A percentile compares a stretch with the other conserved stretches of the same genome.
Evolutionary conservation across 306 rosid genomes (phyloP).

Genomic region (Prunus padus): DNA sequence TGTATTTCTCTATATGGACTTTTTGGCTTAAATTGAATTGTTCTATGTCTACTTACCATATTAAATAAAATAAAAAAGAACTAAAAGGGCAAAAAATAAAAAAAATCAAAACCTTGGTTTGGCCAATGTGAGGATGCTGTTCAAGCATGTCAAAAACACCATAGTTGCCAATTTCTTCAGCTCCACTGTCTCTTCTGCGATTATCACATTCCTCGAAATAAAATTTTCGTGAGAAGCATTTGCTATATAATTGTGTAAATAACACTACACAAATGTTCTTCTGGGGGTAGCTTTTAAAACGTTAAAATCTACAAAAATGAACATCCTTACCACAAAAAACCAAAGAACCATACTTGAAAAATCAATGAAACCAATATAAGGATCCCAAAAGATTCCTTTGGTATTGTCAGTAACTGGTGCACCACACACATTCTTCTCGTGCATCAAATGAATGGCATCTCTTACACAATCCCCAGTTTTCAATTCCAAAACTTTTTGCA

Average conservation of each 20-base stretch:
- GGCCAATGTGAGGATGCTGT: constrained; percentile 53
- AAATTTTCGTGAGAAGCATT: background rate
- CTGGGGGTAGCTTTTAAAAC: background rate
- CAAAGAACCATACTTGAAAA: constrained; percentile 58
- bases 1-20: too few relatives aligned
- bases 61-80: background rate
- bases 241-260: background rate
- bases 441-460: constrained; percentile 50
- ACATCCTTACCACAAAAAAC: constrained; percentile 54
- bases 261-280: background rate
- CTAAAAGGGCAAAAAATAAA: background rate
- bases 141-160: constrained; percentile 45
- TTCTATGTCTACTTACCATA: background rate
- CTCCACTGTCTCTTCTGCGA: background rate
- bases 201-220: constrained; percentile 41
- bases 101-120: constrained; percentile 46
- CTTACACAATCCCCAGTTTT: constrained; percentile 48
- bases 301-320: background rate
- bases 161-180: constrained; percentile 12
- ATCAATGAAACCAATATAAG: constrained; percentile 43
- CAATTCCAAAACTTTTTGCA: constrained; percentile 47
- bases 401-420: constrained; percentile 43
- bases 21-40: too few relatives aligned
- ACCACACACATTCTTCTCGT: constrained; percentile 38
- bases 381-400: constrained; percentile 33